Evolutionary conservation across 139 green algal genomes (phyloP).

Genomic region (Chlorella vulgaris): DNA sequence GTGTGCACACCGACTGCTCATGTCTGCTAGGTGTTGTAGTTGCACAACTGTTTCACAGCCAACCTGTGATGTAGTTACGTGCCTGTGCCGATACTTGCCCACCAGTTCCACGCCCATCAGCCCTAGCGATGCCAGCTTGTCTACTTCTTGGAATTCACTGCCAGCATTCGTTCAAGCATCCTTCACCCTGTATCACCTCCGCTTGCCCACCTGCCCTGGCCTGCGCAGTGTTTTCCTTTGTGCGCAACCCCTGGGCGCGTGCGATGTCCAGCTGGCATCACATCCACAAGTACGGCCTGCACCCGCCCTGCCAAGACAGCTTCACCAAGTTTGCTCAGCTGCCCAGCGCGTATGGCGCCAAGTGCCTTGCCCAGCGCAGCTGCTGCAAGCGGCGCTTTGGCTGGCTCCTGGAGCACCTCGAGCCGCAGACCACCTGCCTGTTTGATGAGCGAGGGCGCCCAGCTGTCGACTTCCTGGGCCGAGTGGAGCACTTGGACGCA

Average conservation of each 20-base stretch:
- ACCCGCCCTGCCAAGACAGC: not conserved
- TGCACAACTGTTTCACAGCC: no score
- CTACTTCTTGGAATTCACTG: no score
- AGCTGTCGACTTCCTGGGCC: conserved; percentile 17
- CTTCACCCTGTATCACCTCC: no score
- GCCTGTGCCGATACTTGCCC: not conserved
- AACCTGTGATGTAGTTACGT: not conserved
- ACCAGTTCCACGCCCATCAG: not conserved
- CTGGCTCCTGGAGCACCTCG: conserved; percentile 31
- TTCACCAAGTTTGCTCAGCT: conserved; percentile 9
- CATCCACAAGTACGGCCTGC: conserved; percentile 23
- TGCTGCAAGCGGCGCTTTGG: conserved; percentile 31
- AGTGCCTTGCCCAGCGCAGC: conserved; percentile 12
- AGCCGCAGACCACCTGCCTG: conserved; percentile 28
- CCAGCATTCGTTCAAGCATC: no score
- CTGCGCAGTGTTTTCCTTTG: conserved; percentile 20
- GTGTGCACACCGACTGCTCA: no score
- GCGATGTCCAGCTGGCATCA: conserved; percentile 30
- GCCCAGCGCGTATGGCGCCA: conserved; percentile 14
- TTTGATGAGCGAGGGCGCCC: conserved; percentile 29
- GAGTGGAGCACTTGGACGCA: conserved; percentile 20
- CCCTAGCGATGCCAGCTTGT: no score
- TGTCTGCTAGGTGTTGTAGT: no score
- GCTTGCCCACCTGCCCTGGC: not conserved
- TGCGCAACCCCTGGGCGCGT: conserved; percentile 28